Evolutionary conservation across 2,329 filamentous ascomycete species (phyloP), one percentile per base, ranked within the genome.

Genomic region (Fusarium albidum): DNA sequence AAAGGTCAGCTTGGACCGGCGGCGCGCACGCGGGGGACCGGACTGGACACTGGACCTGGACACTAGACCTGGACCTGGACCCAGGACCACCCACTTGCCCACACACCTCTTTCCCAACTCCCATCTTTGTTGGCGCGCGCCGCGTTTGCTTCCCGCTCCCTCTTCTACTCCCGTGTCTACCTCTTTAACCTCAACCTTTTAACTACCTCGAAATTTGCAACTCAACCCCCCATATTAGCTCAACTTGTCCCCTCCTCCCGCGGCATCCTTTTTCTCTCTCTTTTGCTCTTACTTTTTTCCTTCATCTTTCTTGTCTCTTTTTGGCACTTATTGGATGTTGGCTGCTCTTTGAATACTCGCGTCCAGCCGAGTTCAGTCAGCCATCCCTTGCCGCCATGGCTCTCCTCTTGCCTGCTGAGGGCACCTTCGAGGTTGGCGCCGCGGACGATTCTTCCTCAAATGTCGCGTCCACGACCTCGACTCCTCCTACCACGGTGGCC

Each of bases 401-500:
- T 50, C 59, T 73, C 59, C 50, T 58, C 9, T 52, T 67, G 49
- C 69, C 73, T 45, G 60, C 63, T 34, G 73, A 75, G 48, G 68
- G 64, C 65, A 69, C 66, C 66, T 68, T 72, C 54, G 63, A 65
- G 50, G 53, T 50, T 32, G 55, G 51, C 51, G 55, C 39, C 45
- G 57, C 53, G 25, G 66, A 68, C 47, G 77, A 80, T 53, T 72
- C 71, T 37, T 79, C 78, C 43, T 79, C 76, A 67, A 73, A 82
- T 64, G 75, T 81, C 77, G 81, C 81, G 76, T 84, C 82, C 42
- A 75, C 79, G 21, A 81, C 77, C 64, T 87, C 84, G 15, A 89
- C 87, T 51, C 87, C 87, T 39, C 85, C 86, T 18, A 90, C 87
- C 41, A 89, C 84, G 62, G 76, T 87, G 61, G 83, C 82, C 67